Evolutionary conservation across 208 protist genomes (phyloP).

Genomic region (Acanthamoeba sp.): DNA sequence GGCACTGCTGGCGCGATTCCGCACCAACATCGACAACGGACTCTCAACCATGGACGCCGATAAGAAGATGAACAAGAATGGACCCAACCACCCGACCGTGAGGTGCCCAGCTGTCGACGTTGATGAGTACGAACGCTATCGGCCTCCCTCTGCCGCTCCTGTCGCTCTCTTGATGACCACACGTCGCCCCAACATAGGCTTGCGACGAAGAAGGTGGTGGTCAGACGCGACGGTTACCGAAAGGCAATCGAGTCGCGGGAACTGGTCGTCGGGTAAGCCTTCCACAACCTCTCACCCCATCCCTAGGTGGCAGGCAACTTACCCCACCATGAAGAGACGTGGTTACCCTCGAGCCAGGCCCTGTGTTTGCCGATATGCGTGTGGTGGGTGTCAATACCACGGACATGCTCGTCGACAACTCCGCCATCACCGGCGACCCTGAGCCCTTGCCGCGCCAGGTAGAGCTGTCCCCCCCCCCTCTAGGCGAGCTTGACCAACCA

Average conservation of each 20-base stretch:
- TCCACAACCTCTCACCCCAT: too few relatives aligned
- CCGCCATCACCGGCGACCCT: slow-evolving; percentile 46
- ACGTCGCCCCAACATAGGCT: not conserved
- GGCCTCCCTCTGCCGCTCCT: not conserved
- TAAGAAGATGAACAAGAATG: not conserved
- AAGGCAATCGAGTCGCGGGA: slow-evolving; percentile 18
- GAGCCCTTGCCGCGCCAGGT: slow-evolving; percentile 8
- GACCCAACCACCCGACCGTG: not conserved
- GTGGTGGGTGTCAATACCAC: not conserved
- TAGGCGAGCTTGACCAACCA: not conserved
- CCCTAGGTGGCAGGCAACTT: not conserved
- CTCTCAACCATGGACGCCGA: not conserved
- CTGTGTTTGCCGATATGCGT: slow-evolving; percentile 36
- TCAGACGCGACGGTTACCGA: slow-evolving; percentile 10
- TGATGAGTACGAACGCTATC: slow-evolving; percentile 5
- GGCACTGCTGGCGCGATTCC: not conserved
- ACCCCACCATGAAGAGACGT: not conserved
- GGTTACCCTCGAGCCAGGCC: not conserved
- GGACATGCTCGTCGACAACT: slow-evolving; percentile 45
- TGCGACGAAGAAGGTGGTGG: slow-evolving; percentile 25
- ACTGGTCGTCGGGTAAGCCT: slow-evolving; percentile 48
- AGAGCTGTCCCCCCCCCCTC: not conserved
- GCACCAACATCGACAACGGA: not conserved
- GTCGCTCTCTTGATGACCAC: too few relatives aligned
- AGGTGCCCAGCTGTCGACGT: not conserved